These are phyloP conservation scores for Copromyces sp. DNA, from an alignment of 495 filamentous ascomycete species.

Conservation along the genomic window DNA sequence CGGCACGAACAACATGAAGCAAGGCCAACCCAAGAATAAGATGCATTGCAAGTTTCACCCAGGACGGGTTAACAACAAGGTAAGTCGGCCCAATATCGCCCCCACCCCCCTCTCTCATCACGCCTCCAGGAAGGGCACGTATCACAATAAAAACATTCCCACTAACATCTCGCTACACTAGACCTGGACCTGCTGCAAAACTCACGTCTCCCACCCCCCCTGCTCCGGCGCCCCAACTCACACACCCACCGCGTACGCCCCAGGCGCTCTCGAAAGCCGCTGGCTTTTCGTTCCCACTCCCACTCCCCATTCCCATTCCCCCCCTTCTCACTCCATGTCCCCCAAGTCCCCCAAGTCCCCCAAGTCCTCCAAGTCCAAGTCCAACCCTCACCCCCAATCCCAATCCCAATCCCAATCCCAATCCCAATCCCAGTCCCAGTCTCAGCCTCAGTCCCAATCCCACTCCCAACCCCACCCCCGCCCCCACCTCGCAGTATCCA, in stretches of 20 bases:
- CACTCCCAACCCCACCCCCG: background rate
- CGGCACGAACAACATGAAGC: background rate
- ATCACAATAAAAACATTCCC: too few species aligned
- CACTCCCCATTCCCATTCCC: background rate
- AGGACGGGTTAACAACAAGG: background rate
- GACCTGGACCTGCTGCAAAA: conserved; percentile 6
- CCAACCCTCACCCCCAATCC: too few species aligned
- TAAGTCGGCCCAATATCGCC: background rate
- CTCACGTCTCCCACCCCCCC: background rate
- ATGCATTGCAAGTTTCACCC: conserved; percentile 4
- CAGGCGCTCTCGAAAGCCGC: background rate
- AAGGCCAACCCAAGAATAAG: background rate
- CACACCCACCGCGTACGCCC: background rate
- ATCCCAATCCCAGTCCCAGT: too few species aligned
- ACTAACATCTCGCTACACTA: background rate
- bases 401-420: too few species aligned
- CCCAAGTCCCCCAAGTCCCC: too few species aligned
- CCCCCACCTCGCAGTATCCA: conserved; percentile 21
- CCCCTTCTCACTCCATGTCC: too few species aligned
- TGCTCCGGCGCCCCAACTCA: background rate
- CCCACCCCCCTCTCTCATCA: too few species aligned
- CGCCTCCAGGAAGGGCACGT: too few species aligned
- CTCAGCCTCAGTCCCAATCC: too few species aligned
- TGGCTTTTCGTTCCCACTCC: conserved; percentile 7
- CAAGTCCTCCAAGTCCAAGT: too few species aligned